Conservation (phyloP, 2,329 filamentous ascomycete species). For the Graphilbum sp. region DNA sequence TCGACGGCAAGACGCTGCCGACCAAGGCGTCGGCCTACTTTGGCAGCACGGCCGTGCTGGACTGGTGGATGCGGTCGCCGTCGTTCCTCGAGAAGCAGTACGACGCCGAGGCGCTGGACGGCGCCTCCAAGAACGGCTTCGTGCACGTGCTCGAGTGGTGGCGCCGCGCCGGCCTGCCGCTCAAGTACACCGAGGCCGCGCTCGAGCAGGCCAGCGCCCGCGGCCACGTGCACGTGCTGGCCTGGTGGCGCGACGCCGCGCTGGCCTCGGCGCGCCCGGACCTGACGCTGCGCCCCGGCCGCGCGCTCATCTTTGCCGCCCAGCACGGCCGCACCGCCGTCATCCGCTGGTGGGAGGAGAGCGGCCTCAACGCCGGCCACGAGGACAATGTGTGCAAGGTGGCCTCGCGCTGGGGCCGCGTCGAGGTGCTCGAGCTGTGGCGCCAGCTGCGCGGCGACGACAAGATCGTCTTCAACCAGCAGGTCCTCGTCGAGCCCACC, state of each 20-base stretch:
- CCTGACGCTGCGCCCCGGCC: slow-evolving; percentile 57
- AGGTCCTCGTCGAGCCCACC: slow-evolving; percentile 60
- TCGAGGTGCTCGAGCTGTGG: slow-evolving; percentile 73
- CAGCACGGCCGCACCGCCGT: slow-evolving; percentile 66
- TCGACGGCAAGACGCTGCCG: slow-evolving; percentile 70
- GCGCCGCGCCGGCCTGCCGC: slow-evolving; percentile 54
- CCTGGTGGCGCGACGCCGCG: slow-evolving; percentile 73
- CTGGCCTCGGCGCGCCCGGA: not conserved
- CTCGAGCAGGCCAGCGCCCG: slow-evolving; percentile 76
- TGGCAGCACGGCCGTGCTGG: slow-evolving; percentile 66
- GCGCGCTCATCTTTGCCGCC: slow-evolving; percentile 67
- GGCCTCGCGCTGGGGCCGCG: slow-evolving; percentile 71
- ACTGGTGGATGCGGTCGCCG: slow-evolving; percentile 78
- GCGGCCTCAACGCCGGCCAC: slow-evolving; percentile 62
- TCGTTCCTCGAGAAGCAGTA: slow-evolving; percentile 80
- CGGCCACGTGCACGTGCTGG: slow-evolving; percentile 69
- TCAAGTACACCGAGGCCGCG: slow-evolving; percentile 75
- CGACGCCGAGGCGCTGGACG: slow-evolving; percentile 68
- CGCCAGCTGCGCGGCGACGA: slow-evolving; percentile 51
- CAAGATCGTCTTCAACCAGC: slow-evolving; percentile 19
- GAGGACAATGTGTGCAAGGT: slow-evolving; percentile 71
- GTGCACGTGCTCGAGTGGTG: slow-evolving; percentile 85
- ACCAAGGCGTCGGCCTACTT: slow-evolving; percentile 82
- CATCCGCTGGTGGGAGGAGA: slow-evolving; percentile 77
- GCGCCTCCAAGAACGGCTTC: slow-evolving; percentile 72